Evolutionary conservation across 352 stramenopile species (phyloP).

Genomic region (Phytophthora melonis): DNA sequence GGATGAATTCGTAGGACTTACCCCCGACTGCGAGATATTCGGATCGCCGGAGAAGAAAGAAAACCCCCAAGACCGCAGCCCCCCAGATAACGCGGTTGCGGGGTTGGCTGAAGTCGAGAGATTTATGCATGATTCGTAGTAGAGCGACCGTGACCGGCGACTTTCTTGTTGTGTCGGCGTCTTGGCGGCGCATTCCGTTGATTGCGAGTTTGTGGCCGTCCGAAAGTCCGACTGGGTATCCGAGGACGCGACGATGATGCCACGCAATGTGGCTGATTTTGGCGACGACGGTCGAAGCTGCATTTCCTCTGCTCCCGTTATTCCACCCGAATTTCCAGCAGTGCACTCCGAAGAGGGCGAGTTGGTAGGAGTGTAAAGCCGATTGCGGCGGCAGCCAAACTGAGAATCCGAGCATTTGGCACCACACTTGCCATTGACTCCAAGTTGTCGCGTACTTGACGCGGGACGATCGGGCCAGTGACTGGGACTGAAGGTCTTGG

Average conservation of each 20-base stretch:
- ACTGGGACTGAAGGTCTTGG: conserved; percentile 1
- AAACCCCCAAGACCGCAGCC: not conserved
- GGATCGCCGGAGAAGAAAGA: not conserved
- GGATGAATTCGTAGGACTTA: not conserved
- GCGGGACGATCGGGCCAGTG: not conserved
- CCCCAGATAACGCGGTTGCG: not conserved
- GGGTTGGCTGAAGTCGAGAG: not conserved
- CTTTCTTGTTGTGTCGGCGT: conserved; percentile 5
- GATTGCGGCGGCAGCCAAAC: conserved; percentile 2
- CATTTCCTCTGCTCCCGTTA: not conserved
- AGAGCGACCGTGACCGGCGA: not conserved
- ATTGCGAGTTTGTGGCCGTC: not conserved
- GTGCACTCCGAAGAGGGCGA: not conserved
- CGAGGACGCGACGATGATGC: not conserved
- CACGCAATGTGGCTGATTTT: not conserved
- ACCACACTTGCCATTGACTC: not conserved
- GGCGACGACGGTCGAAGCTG: not conserved
- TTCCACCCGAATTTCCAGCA: not conserved
- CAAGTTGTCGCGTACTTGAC: not conserved
- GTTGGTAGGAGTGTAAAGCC: not conserved
- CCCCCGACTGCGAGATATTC: not conserved
- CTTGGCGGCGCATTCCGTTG: not conserved
- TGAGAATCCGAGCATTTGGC: conserved; percentile 1
- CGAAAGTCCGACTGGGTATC: conserved; percentile 1
- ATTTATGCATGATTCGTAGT: not conserved